Percentiles rank a stretch among this genome's conserved stretches.
These are phyloP conservation scores for Cordyceps cicadae DNA, from an alignment of 2,329 filamentous ascomycete genomes.

Conservation along the genomic window DNA sequence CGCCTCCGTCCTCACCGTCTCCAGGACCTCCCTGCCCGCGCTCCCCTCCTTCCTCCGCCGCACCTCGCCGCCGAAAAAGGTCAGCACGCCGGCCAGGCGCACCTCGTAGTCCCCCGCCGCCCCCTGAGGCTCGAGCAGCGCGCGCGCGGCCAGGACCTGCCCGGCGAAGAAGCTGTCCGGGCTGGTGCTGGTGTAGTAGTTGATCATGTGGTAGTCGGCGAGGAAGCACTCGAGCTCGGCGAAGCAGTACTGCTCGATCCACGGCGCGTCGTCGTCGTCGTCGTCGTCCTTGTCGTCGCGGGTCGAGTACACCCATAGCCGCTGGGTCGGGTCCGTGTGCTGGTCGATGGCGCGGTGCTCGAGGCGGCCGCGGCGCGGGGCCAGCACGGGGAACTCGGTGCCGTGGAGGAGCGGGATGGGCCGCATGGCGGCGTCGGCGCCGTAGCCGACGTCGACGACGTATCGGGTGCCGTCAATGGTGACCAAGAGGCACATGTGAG, in stretches of 20 bases:
- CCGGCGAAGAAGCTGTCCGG: conserved; percentile 31
- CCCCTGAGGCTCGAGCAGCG: conserved; percentile 17
- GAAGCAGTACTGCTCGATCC: conserved; percentile 43
- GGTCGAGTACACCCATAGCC: conserved; percentile 32
- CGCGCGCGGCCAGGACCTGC: conserved; percentile 27
- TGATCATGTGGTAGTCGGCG: conserved; percentile 40
- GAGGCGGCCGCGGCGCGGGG: conserved; percentile 37
- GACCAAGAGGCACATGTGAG: conserved; percentile 53
- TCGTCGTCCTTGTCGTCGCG: conserved; percentile 22
- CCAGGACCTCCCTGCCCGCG: conserved; percentile 30
- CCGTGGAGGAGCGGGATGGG: conserved; percentile 25
- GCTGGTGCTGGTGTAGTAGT: conserved; percentile 27
- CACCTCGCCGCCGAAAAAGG: conserved; percentile 36
- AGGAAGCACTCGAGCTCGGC: conserved; percentile 39
- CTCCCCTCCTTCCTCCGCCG: conserved; percentile 31
- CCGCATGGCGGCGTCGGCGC: conserved; percentile 32
- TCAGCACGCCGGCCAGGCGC: conserved; percentile 29
- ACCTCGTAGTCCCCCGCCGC: neutral
- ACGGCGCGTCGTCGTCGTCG: conserved; percentile 24
- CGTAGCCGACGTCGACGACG: conserved; percentile 54
- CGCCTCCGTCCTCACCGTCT: conserved; percentile 35
- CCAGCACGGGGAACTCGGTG: conserved; percentile 29
- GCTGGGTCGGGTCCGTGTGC: conserved; percentile 26
- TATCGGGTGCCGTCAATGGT: conserved; percentile 39
- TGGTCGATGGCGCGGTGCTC: conserved; percentile 24